Base-by-base conservation (phyloP, 345 rosid species). In the Linum usitatissimum region DNA sequence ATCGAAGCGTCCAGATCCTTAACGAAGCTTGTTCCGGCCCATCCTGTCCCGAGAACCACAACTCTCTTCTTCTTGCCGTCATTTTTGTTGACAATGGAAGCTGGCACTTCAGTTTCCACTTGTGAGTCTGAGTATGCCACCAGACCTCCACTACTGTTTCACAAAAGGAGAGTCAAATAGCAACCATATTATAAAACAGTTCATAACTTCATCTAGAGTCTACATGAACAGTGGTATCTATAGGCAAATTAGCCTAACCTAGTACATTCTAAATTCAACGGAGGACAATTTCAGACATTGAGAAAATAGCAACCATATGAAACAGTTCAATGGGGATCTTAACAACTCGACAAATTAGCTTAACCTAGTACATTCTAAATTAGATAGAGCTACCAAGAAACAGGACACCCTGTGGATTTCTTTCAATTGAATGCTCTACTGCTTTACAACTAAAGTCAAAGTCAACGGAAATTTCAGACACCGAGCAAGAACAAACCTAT, bases 31-130 rank as follows among this genome's bases (percentile, higher is more conserved):
- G 80, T 83, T 23, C 86, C 95, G 6, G 90, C 99, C 99, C 97
- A 93, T 68, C 97, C 99, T 36, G 99, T 93, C 51, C 99, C 97
- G 55, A 90, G 96, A 9, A 90, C 92, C 71, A 93, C 86, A 18
- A 93, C 81, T 62, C 67, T 87, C 82, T 84, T 93, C 81, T 86
- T 91, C 74, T 68, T 68, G 49, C 20, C 1, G 48, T 83, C 82
- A 31, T 53, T 75, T 73, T 73, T 75, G 61, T 55, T 61, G 28
- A 21, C 62, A 45, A 72, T 79, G 57, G 28, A 36, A 28, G 70
- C 45, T 1, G 80, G 66, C 4, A 60, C 31, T n/a, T 57, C 75
- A 28, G 34, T 58, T 45, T 76, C 77, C 30, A 69, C 31, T 53
- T 76, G 72, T 30, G 95, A 73, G 67, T 87, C 97, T 1, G 95